Percentiles rank a stretch among this genome's conserved stretches.
phyloP scores from a whole-genome alignment of 208 protist genomes.

The Leishmania turanica region DNA sequence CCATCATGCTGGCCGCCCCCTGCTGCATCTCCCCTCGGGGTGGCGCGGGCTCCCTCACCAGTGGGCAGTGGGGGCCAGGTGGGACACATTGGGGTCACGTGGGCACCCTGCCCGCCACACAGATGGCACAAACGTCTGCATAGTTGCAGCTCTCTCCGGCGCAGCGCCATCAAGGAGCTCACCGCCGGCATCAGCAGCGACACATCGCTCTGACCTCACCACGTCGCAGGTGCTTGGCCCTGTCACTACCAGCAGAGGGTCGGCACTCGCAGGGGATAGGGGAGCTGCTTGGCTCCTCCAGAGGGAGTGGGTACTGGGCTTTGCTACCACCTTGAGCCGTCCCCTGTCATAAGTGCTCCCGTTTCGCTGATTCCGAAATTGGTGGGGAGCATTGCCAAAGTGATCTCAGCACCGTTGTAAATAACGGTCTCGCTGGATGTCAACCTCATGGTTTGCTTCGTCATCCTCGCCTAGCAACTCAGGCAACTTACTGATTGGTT shows the following conservation, averaged over 20 bases:
- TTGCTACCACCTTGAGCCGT: not conserved
- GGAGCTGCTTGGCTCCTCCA: not conserved
- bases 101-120: not conserved
- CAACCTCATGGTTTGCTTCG: conserved; percentile 10
- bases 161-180: not conserved
- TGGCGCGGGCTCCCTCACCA: too few relatives aligned
- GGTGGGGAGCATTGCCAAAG: conserved; percentile 11
- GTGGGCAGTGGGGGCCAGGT: too few relatives aligned
- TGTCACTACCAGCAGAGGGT: not conserved
- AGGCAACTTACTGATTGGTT: not conserved
- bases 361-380: conserved; percentile 30
- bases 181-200: not conserved
- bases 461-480: not conserved
- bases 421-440: conserved; percentile 23
- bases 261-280: not conserved
- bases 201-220: not conserved
- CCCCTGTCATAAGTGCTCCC: not conserved
- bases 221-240: not conserved
- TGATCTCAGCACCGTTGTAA: conserved; percentile 8
- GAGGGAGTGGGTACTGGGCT: not conserved
- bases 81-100: not conserved
- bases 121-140: not conserved
- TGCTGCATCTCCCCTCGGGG: not conserved
- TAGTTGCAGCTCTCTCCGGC: not conserved
- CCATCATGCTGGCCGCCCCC: not conserved